A percentile compares a stretch with the other conserved stretches of the same genome.
Conservation (phyloP, 345 rosid genomes). For the Salix koriyanagi region DNA sequence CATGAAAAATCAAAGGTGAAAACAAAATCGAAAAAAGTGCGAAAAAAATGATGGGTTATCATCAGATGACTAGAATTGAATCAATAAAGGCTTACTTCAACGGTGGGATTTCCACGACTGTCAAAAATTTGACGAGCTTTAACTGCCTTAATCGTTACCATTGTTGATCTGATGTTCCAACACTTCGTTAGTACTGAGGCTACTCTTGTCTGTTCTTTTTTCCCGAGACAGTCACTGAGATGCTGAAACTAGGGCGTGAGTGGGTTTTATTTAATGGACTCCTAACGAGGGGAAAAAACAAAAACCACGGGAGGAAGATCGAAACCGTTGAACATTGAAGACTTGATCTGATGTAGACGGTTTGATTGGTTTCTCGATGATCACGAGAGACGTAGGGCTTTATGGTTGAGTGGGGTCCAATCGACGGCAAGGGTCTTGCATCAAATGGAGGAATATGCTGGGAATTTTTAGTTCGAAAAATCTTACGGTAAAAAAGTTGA, state of each 20-base stretch:
- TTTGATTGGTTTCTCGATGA: conserved; percentile 1
- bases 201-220: not conserved
- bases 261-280: no score
- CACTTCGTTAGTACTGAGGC: not conserved
- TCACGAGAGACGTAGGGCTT: not conserved
- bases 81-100: conserved; percentile 53
- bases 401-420: not conserved
- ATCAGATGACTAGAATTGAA: not conserved
- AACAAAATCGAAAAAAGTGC: not conserved
- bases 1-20: no score
- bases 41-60: not conserved
- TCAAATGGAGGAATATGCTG: not conserved
- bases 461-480: not conserved
- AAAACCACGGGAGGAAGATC: conserved; percentile 1
- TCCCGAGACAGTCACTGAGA: not conserved
- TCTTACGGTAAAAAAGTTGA: not conserved
- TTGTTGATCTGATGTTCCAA: not conserved
- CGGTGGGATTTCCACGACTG: conserved; percentile 98
- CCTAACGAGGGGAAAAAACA: not conserved
- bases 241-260: not conserved
- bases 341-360: conserved; percentile 1
- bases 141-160: conserved; percentile 51
- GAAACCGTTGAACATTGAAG: conserved; percentile 17
- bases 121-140: conserved; percentile 95
- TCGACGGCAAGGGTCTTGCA: not conserved